Conservation (phyloP, 148 eudicot species). For the Rhododendron griersonianum region DNA sequence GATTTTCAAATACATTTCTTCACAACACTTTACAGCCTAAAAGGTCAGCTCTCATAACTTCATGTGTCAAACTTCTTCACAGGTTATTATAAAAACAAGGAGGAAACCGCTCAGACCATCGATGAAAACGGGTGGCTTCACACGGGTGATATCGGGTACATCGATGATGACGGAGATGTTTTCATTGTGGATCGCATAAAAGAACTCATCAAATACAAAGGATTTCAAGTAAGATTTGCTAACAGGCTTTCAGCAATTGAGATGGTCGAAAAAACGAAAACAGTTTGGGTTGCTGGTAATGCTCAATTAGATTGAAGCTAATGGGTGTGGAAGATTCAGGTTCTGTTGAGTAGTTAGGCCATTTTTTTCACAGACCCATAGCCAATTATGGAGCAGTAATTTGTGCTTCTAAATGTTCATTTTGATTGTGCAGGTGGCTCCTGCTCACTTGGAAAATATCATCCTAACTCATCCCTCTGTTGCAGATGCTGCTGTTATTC, state of each 20-base stretch:
- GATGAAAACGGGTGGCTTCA: constrained; percentile 91
- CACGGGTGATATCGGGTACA: constrained; percentile 89
- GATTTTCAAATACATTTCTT: too few species aligned
- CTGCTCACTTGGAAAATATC: constrained; percentile 88
- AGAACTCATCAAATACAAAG: constrained; percentile 91
- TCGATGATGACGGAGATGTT: constrained; percentile 90
- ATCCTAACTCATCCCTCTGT: constrained; percentile 78
- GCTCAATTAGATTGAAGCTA: not conserved
- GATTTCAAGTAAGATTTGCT: constrained; percentile 65
- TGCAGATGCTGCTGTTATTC: constrained; percentile 81
- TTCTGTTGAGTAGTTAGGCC: not conserved
- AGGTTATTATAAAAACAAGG: constrained; percentile 85
- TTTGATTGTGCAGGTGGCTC: constrained; percentile 64
- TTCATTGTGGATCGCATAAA: constrained; percentile 91
- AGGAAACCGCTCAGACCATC: constrained; percentile 67
- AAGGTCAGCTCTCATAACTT: not conserved
- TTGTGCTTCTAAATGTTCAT: not conserved
- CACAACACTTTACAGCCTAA: not conserved
- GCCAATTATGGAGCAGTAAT: not conserved
- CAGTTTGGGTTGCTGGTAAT: not conserved
- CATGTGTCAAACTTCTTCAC: not conserved
- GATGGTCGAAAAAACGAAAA: not conserved
- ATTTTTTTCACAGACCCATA: not conserved
- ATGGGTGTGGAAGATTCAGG: not conserved
- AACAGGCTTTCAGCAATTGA: not conserved